Evolutionary conservation across 768 basidiomycete species (phyloP).

Genomic region (Fomitopsis serialis): DNA sequence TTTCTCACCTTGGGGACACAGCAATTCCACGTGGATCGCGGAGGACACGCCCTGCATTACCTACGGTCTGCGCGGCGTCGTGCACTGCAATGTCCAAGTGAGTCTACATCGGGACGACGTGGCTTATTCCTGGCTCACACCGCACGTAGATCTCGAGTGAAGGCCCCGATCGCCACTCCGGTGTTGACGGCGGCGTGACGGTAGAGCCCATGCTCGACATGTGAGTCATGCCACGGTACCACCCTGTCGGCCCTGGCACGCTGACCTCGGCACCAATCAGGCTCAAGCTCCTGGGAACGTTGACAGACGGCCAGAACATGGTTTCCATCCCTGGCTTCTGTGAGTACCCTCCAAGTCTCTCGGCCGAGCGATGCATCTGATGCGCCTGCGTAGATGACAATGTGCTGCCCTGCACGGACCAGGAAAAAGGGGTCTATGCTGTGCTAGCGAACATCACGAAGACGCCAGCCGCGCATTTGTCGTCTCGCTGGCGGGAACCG

Average conservation of each 20-base stretch:
- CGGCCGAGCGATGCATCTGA: not conserved
- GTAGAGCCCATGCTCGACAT: conserved; percentile 93
- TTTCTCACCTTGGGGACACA: conserved; percentile 20
- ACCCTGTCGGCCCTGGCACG: not conserved
- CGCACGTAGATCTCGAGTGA: conserved; percentile 55
- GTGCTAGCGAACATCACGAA: conserved; percentile 65
- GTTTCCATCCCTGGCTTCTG: conserved; percentile 82
- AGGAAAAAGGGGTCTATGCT: conserved; percentile 65
- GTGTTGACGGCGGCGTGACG: conserved; percentile 86
- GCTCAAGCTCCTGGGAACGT: conserved; percentile 70
- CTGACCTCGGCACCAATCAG: conserved; percentile 30
- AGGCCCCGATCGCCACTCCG: conserved; percentile 85
- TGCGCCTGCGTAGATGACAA: conserved; percentile 50
- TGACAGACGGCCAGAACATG: conserved; percentile 51
- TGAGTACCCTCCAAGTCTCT: conserved; percentile 36
- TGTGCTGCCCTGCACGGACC: conserved; percentile 62
- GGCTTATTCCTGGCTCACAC: not conserved
- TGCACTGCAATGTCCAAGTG: conserved; percentile 80
- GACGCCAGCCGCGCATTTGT: conserved; percentile 60
- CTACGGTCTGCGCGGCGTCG: conserved; percentile 90
- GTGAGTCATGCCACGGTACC: conserved; percentile 32
- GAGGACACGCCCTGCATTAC: conserved; percentile 91
- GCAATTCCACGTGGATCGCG: conserved; percentile 96
- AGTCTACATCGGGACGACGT: not conserved
- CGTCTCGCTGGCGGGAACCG: conserved; percentile 85